These are phyloP conservation scores for Boletus tomentosulus DNA, from an alignment of 768 basidiomycete species.

Conservation along the genomic window DNA sequence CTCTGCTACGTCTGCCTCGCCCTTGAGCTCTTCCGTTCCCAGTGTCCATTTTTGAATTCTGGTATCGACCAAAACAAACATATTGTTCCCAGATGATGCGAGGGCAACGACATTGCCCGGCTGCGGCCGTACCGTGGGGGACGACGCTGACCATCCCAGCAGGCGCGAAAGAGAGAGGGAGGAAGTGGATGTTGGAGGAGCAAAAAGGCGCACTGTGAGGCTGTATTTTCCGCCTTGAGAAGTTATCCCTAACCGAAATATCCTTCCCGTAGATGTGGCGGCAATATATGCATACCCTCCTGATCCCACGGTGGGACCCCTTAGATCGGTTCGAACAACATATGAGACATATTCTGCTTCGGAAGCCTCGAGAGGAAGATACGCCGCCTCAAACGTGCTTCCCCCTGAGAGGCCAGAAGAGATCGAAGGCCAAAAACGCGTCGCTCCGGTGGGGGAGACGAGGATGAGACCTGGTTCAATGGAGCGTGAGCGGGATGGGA, in stretches of 20 bases:
- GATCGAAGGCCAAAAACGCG: conserved; percentile 88
- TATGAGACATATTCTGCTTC: conserved; percentile 62
- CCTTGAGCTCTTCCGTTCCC: conserved; percentile 50
- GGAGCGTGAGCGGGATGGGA: conserved; percentile 51
- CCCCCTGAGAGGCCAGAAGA: conserved; percentile 81
- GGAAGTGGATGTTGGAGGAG: conserved; percentile 42
- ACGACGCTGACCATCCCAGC: conserved; percentile 38
- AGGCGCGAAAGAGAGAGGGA: conserved; percentile 43
- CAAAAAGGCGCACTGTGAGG: conserved; percentile 54
- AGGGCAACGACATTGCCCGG: conserved; percentile 65
- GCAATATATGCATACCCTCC: conserved; percentile 43
- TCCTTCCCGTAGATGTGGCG: conserved; percentile 61
- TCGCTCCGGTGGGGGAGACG: conserved; percentile 61
- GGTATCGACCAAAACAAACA: conserved; percentile 69
- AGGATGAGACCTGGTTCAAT: conserved; percentile 84
- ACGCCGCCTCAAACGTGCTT: conserved; percentile 48
- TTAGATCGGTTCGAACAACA: conserved; percentile 61
- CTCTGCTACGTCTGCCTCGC: conserved; percentile 53
- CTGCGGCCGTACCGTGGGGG: conserved; percentile 39
- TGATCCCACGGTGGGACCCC: conserved; percentile 21
- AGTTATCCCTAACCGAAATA: conserved; percentile 62
- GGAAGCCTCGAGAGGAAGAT: conserved; percentile 41
- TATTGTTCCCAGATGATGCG: conserved; percentile 46
- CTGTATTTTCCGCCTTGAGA: conserved; percentile 68
- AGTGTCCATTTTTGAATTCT: conserved; percentile 64